Conservation (phyloP, 139 green algal species). For the Choricystis sp. region DNA sequence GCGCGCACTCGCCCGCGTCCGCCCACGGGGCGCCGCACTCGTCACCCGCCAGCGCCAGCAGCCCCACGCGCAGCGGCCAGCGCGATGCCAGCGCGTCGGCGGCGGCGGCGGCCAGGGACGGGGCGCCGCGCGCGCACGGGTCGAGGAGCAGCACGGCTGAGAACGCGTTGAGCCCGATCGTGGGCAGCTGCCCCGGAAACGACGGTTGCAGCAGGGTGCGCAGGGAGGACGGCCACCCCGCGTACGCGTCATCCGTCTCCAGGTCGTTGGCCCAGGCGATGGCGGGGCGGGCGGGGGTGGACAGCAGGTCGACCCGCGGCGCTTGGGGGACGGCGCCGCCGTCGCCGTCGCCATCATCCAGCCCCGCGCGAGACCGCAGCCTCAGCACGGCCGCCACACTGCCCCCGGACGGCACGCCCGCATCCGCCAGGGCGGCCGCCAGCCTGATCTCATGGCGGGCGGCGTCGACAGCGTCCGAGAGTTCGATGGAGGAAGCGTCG, state of each 20-base stretch:
- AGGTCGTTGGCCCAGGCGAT: conserved; percentile 65
- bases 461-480: conserved; percentile 34
- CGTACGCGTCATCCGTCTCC: conserved; percentile 46
- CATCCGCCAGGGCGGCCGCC: conserved; percentile 17
- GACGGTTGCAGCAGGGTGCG: conserved; percentile 32
- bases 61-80: conserved; percentile 22
- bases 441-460: conserved; percentile 34
- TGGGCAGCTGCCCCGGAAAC: conserved; percentile 29
- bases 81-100: conserved; percentile 14
- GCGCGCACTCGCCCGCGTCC: background rate
- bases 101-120: conserved; percentile 11
- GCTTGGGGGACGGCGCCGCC: background rate
- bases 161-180: conserved; percentile 54
- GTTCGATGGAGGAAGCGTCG: conserved; percentile 41
- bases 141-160: conserved; percentile 42
- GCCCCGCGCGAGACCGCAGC: background rate
- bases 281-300: background rate
- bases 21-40: background rate
- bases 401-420: conserved; percentile 18
- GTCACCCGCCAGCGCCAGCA: conserved; percentile 18
- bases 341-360: background rate
- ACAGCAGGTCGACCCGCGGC: conserved; percentile 19
- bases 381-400: conserved; percentile 9
- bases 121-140: conserved; percentile 18
- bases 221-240: conserved; percentile 13